These are phyloP conservation scores for Capronia americana DNA, from an alignment of 2,329 filamentous ascomycete genomes.

Conservation along the genomic window DNA sequence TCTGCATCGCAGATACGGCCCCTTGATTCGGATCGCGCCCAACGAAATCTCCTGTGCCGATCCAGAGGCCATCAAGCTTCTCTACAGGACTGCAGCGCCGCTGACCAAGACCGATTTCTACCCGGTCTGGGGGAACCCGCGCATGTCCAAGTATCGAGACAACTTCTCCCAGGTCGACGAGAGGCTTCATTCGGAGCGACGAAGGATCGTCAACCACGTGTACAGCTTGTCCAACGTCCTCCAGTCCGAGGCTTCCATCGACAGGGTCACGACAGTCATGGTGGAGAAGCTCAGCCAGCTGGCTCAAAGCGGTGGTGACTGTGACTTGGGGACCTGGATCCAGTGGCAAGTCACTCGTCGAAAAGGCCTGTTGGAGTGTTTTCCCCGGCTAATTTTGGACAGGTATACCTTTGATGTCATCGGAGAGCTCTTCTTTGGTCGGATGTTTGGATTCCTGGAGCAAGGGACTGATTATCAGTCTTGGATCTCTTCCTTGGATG, in stretches of 20 bases:
- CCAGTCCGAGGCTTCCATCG: slow-evolving; percentile 42
- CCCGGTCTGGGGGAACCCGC: slow-evolving; percentile 35
- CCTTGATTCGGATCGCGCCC: slow-evolving; percentile 49
- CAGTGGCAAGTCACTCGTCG: slow-evolving; percentile 38
- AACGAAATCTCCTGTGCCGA: slow-evolving; percentile 43
- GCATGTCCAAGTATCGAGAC: slow-evolving; percentile 40
- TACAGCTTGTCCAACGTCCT: slow-evolving; percentile 46
- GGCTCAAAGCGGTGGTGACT: slow-evolving; percentile 25
- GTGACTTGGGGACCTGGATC: slow-evolving; percentile 42
- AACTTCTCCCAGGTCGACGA: slow-evolving; percentile 40
- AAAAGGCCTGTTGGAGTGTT: neutral
- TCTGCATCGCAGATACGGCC: neutral
- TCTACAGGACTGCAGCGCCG: slow-evolving; percentile 38
- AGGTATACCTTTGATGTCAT: slow-evolving; percentile 55
- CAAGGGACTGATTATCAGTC: slow-evolving; percentile 48
- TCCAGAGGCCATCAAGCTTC: slow-evolving; percentile 39
- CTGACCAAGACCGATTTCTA: slow-evolving; percentile 43
- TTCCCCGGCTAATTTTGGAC: neutral
- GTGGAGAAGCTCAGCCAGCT: slow-evolving; percentile 35
- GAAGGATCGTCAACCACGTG: slow-evolving; percentile 41
- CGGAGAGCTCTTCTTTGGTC: slow-evolving; percentile 50
- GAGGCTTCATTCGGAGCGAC: slow-evolving; percentile 40
- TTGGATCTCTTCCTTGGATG: slow-evolving; percentile 48
- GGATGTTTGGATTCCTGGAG: slow-evolving; percentile 52
- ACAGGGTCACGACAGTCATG: slow-evolving; percentile 40